phyloP scores from a whole-genome alignment of 2,329 filamentous ascomycete species.

The Aspergillus brasiliensis region DNA sequence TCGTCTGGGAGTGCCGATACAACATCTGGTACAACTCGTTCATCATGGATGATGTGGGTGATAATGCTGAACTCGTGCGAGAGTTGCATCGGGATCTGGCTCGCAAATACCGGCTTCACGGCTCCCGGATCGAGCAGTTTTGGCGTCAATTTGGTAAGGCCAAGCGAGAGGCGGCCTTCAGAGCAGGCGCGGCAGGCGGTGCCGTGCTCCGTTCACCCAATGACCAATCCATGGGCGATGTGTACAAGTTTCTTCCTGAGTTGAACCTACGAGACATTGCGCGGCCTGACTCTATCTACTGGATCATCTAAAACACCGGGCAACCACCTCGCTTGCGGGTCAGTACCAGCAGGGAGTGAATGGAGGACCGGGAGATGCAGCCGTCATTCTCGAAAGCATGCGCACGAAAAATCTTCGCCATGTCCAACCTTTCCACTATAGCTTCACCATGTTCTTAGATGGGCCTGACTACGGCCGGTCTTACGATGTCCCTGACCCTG shows the following conservation, averaged over 20 bases:
- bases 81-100: too few species aligned
- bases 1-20: too few species aligned
- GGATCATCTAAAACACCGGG: constrained; percentile 43
- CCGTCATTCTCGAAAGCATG: constrained; percentile 37
- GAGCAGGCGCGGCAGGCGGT: too few species aligned
- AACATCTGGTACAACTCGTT: too few species aligned
- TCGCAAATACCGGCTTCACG: too few species aligned
- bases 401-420: constrained; percentile 38
- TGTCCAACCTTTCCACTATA: constrained; percentile 29
- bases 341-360: constrained; percentile 33
- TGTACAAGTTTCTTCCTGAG: constrained; percentile 47
- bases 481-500: constrained; percentile 23
- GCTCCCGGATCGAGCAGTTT: too few species aligned
- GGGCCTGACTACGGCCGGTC: constrained; percentile 42
- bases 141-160: too few species aligned
- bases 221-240: constrained; percentile 42
- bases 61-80: too few species aligned
- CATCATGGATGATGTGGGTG: too few species aligned
- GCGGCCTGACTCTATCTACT: constrained; percentile 38
- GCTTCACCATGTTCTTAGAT: constrained; percentile 42
- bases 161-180: too few species aligned
- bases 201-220: too few species aligned
- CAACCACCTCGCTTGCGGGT: constrained; percentile 34
- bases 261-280: constrained; percentile 49
- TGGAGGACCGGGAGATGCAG: constrained; percentile 33